These are phyloP conservation scores for Macadamia tetraphylla DNA, from an alignment of 164 flowering plant genomes.

Conservation along the genomic window DNA sequence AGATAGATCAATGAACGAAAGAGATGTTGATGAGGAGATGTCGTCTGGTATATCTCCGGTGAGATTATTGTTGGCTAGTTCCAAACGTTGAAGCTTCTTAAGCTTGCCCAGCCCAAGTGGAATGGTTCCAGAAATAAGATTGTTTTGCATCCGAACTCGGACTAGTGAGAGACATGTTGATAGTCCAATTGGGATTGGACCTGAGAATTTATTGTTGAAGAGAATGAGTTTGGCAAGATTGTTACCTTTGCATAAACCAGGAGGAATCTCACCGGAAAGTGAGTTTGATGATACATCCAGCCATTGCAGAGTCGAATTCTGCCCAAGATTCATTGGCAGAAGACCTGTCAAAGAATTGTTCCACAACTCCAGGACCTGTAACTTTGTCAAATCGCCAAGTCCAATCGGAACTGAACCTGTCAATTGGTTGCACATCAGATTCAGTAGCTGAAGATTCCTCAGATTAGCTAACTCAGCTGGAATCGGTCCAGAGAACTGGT, in stretches of 20 bases:
- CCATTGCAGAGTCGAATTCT: constrained; percentile 69
- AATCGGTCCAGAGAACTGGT: constrained; percentile 56
- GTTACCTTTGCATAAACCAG: constrained; percentile 49
- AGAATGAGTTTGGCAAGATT: constrained; percentile 88
- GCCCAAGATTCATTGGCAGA: constrained; percentile 69
- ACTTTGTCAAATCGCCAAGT: constrained; percentile 37
- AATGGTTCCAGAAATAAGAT: constrained; percentile 63
- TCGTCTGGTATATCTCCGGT: constrained; percentile 74
- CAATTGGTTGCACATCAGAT: constrained; percentile 70
- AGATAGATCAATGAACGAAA: constrained; percentile 82
- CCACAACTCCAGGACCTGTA: constrained; percentile 85
- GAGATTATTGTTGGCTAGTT: constrained; percentile 70
- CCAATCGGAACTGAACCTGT: constrained; percentile 60
- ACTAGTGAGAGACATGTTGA: constrained; percentile 59
- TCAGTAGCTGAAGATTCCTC: constrained; percentile 62
- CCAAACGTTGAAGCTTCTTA: constrained; percentile 64
- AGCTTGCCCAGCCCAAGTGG: constrained; percentile 79
- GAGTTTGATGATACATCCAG: constrained; percentile 83
- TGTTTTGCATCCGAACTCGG: constrained; percentile 79
- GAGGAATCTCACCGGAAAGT: constrained; percentile 70
- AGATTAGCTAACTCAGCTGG: constrained; percentile 55
- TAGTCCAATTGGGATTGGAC: constrained; percentile 56
- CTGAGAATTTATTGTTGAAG: constrained; percentile 81
- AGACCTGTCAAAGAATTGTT: constrained; percentile 81
- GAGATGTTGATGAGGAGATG: constrained; percentile 53